These are phyloP conservation scores for Kwoniella shandongensis DNA, from an alignment of 768 basidiomycete genomes.

Conservation along the genomic window DNA sequence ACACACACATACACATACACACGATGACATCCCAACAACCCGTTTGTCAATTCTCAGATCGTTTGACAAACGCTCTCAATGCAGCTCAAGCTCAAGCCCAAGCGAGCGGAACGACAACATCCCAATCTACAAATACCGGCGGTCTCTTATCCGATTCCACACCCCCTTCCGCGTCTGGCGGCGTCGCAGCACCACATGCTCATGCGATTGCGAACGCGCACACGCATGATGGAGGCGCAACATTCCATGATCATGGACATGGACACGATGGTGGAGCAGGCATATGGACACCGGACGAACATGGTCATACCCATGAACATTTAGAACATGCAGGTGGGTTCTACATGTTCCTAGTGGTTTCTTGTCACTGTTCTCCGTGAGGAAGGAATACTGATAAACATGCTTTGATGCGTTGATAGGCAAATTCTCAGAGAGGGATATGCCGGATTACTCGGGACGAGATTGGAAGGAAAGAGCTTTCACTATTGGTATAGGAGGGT, in stretches of 20 bases:
- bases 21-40: conserved; percentile 19
- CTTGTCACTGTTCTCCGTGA: not conserved
- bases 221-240: conserved; percentile 58
- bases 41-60: conserved; percentile 53
- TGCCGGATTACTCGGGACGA: conserved; percentile 79
- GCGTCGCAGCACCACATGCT: conserved; percentile 10
- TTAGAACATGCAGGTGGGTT: conserved; percentile 77
- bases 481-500: conserved; percentile 98
- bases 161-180: conserved; percentile 21
- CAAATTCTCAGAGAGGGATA: conserved; percentile 85
- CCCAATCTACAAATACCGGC: not conserved
- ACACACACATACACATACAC: too few relatives aligned
- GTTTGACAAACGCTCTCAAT: conserved; percentile 39
- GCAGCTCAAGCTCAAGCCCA: conserved; percentile 11
- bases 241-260: conserved; percentile 36
- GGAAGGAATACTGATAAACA: not conserved
- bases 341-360: not conserved
- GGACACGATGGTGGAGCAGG: conserved; percentile 60
- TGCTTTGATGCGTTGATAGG: conserved; percentile 58
- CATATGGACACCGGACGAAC: conserved; percentile 61
- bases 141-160: not conserved
- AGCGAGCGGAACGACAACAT: not conserved
- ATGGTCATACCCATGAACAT: conserved; percentile 93
- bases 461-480: conserved; percentile 93
- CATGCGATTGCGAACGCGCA: conserved; percentile 54